Base-by-base conservation (phyloP, 2,329 filamentous ascomycete species). In the Alternaria metachromatica region DNA sequence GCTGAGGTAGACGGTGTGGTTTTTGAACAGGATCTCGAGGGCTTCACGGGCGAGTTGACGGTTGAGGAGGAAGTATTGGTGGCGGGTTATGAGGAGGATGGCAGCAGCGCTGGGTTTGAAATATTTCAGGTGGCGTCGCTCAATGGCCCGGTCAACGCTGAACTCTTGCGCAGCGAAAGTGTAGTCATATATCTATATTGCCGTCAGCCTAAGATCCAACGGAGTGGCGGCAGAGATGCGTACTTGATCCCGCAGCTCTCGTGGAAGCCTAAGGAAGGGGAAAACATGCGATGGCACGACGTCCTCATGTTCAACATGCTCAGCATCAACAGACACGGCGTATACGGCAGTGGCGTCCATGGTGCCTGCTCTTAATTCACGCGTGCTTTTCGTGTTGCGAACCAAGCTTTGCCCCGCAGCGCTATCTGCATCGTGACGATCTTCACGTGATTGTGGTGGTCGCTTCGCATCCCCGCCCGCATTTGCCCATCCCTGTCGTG, bases 241-340 rank as follows among this genome's bases (percentile, higher is more conserved):
- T 64, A 76, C 76, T 65, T 76, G 72, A 63, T 81, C 76, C n/a
- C 79, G 75, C 23, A 81, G 71, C 64, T 81, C 79, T 46, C 76
- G 71, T 12, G 79, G 79, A 12, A 81, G 70, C 8, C 61, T 53
- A 12, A 80, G 66, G 54, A 81, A 78, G 8, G 75, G 72, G 51
- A 76, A 77, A 26, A 65, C 20, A 18, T 21, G 50, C 21, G 37
- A 54, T 30, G 57, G 25, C 37, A 50, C 44, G 28, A 45, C 54
- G 28, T 61, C 25, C 45, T 63, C 49, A 13, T 20, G 43, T 33
- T 57, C 58, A 55, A 63, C 26, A 25, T 60, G 44, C 26, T 45
- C 43, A 25, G 49, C 25, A 26, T 45, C 53, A 45, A 62, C 48
- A 41, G 48, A 8, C 51, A 26, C 43, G 46, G 11, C 45, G 44